Percentiles rank a stretch among this genome's conserved stretches.
Conservation (phyloP, 306 rosid species). For the Pterocarpus macrocarpus region DNA sequence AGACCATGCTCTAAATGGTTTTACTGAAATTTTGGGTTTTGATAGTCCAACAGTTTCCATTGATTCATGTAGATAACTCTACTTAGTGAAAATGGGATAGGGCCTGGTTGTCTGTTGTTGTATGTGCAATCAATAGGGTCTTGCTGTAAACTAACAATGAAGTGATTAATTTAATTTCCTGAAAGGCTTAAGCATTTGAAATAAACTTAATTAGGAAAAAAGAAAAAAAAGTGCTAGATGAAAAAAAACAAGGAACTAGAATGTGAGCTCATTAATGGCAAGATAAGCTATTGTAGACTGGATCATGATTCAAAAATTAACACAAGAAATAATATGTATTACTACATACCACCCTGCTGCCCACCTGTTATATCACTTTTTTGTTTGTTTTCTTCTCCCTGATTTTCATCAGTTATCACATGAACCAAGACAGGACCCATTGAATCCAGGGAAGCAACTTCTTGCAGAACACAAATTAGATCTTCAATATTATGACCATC, state of each 20-base stretch:
- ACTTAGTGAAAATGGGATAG: neutral
- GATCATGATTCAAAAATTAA: neutral
- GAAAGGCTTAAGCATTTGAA: conserved; percentile 37
- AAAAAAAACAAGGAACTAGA: neutral
- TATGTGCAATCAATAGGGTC: too few relatives aligned
- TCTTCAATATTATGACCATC: conserved; percentile 94
- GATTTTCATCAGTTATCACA: conserved; percentile 82
- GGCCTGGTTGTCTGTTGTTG: conserved; percentile 4
- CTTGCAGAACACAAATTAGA: conserved; percentile 76
- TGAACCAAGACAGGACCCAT: conserved; percentile 97
- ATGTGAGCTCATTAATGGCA: conserved; percentile 5
- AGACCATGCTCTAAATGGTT: neutral
- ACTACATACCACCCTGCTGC: conserved; percentile 60
- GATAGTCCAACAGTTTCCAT: conserved; percentile 12
- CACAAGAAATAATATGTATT: conserved; percentile 33
- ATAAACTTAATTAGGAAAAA: neutral
- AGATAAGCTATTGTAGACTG: neutral
- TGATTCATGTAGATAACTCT: neutral
- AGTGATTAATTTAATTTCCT: conserved; percentile 20
- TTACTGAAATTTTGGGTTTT: conserved; percentile 21
- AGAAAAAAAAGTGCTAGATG: too few relatives aligned
- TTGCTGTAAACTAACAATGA: conserved; percentile 1
- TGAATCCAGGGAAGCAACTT: conserved; percentile 90
- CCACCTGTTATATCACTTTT: conserved; percentile 47
- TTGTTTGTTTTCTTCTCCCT: conserved; percentile 54